phyloP scores from a whole-genome alignment of 495 filamentous ascomycete species.

The Penicillium simplicissimum region DNA sequence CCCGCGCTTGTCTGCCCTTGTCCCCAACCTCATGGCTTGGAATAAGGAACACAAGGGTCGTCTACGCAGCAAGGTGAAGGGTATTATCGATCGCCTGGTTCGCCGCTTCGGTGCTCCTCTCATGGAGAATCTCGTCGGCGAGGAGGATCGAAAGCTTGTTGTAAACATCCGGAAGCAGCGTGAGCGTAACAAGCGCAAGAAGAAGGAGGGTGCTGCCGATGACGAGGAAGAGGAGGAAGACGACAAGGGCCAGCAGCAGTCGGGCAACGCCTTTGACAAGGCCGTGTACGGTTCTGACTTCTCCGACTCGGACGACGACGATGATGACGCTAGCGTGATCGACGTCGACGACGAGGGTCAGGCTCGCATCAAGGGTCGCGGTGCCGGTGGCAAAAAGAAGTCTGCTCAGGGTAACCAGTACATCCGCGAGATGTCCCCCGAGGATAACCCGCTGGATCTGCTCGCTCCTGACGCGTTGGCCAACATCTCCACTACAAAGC shows the following conservation, averaged over 20 bases:
- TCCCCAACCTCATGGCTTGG: conserved; percentile 93
- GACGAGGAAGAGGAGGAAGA: conserved; percentile 53
- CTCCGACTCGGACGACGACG: conserved; percentile 64
- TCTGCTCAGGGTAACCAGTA: conserved; percentile 64
- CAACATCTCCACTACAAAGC: conserved; percentile 89
- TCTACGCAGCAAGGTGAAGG: conserved; percentile 94
- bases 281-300: conserved; percentile 89
- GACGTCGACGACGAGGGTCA: conserved; percentile 49
- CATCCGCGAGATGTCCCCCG: conserved; percentile 78
- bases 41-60: conserved; percentile 96
- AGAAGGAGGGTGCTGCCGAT: conserved; percentile 59
- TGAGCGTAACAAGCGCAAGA: conserved; percentile 83
- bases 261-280: conserved; percentile 92
- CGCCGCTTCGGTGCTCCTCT: conserved; percentile 80
- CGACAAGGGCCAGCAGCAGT: conserved; percentile 42
- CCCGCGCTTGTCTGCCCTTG: conserved; percentile 67
- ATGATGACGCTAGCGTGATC: conserved; percentile 60
- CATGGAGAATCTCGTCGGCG: conserved; percentile 70
- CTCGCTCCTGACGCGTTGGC: conserved; percentile 85
- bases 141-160: conserved; percentile 85
- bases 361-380: conserved; percentile 35
- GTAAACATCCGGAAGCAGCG: conserved; percentile 91
- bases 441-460: conserved; percentile 91
- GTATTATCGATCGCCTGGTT: conserved; percentile 91
- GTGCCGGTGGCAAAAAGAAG: conserved; percentile 36